phyloP scores from a whole-genome alignment of 1,284 basidiomycete species.

The Cryptococcus maquisensis region DNA sequence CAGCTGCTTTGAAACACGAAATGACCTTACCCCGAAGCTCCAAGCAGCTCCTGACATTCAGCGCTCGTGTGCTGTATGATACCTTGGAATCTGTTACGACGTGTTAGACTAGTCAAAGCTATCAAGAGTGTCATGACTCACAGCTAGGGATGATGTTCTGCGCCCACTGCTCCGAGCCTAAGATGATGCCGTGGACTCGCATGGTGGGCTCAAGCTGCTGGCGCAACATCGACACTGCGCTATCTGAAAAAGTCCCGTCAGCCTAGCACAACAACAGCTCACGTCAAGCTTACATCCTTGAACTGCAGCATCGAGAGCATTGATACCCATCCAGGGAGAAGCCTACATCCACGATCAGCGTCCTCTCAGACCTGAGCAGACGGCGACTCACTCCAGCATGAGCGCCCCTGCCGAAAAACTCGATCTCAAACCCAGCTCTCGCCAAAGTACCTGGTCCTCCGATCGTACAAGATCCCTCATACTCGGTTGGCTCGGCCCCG shows the following conservation, averaged over 20 bases:
- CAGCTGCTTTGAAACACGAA: constrained; percentile 24
- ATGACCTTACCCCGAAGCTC: constrained; percentile 23
- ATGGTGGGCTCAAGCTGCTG: constrained; percentile 47
- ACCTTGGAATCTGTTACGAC: constrained; percentile 30
- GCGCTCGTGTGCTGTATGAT: constrained; percentile 41
- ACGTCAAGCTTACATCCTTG: constrained; percentile 24
- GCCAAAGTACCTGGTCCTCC: constrained; percentile 22
- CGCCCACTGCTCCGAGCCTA: constrained; percentile 41
- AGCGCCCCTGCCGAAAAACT: constrained; percentile 27
- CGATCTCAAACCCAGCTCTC: constrained; percentile 25
- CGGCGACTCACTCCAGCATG: constrained; percentile 26
- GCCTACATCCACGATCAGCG: constrained; percentile 4
- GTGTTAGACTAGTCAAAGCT: not conserved
- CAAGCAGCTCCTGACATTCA: constrained; percentile 19
- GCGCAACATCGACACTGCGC: constrained; percentile 48
- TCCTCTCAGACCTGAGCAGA: not conserved
- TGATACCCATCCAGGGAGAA: constrained; percentile 51
- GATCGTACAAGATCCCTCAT: constrained; percentile 17
- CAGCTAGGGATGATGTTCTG: constrained; percentile 24
- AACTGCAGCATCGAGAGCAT: constrained; percentile 53
- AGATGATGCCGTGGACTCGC: constrained; percentile 49
- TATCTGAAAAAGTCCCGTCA: constrained; percentile 31
- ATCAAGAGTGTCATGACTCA: constrained; percentile 1
- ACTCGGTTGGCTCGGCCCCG: constrained; percentile 11
- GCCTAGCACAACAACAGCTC: not conserved